phyloP scores from a whole-genome alignment of 2,329 filamentous ascomycete genomes.

The Fonsecaea pugnacius region DNA sequence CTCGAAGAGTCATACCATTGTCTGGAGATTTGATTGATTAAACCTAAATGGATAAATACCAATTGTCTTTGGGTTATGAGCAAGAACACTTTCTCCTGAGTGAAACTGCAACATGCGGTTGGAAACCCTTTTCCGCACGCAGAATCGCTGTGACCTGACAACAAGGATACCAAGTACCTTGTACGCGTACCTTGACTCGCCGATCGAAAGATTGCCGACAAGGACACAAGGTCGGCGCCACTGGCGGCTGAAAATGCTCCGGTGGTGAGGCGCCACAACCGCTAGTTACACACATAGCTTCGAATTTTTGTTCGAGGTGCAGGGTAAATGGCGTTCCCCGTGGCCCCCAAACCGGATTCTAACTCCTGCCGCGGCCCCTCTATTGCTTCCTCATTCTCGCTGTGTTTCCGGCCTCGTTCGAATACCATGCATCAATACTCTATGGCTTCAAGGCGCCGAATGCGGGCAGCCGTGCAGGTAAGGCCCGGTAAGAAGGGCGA shows the following conservation, averaged over 20 bases:
- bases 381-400: not conserved
- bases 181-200: conserved; percentile 17
- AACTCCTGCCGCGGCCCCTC: not conserved
- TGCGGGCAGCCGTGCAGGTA: not conserved
- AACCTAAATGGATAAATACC: conserved; percentile 1
- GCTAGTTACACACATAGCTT: conserved; percentile 9
- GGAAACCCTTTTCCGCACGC: conserved; percentile 6
- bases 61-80: not conserved
- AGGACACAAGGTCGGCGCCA: conserved; percentile 12
- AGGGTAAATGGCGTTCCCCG: not conserved
- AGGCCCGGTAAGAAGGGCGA: not conserved
- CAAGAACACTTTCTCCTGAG: not conserved
- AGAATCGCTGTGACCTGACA: conserved; percentile 11
- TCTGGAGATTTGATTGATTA: not conserved
- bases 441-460: not conserved
- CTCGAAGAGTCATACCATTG: not conserved
- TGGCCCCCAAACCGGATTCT: not conserved
- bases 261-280: conserved; percentile 25
- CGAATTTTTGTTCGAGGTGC: too few species aligned
- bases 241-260: conserved; percentile 28
- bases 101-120: not conserved
- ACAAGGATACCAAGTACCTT: not conserved
- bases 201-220: conserved; percentile 31
- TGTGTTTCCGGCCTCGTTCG: not conserved
- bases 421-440: not conserved